phyloP scores from a whole-genome alignment of 495 filamentous ascomycete species.

The Podospora sp. region DNA sequence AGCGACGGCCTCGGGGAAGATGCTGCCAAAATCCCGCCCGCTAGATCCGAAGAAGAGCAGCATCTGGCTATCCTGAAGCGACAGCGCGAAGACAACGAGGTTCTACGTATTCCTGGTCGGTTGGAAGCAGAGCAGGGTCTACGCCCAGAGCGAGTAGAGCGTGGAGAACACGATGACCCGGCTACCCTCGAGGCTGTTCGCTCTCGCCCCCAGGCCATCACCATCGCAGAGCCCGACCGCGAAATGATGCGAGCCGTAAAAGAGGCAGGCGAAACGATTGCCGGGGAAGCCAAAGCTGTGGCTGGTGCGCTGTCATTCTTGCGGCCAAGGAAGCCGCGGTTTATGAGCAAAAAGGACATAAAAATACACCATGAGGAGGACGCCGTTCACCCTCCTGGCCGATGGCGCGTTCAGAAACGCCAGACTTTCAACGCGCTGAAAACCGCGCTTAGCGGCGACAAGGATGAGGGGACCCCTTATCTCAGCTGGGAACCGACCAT shows the following conservation, averaged over 20 bases:
- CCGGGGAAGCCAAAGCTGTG: conserved; percentile 40
- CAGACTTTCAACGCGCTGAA: conserved; percentile 35
- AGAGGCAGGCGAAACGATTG: conserved; percentile 22
- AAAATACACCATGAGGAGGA: conserved; percentile 28
- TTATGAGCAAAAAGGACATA: conserved; percentile 22
- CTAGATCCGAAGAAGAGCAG: conserved; percentile 63
- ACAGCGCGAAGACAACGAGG: conserved; percentile 70
- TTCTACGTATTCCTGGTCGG: conserved; percentile 83
- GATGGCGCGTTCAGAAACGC: conserved; percentile 21
- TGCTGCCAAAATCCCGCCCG: conserved; percentile 49
- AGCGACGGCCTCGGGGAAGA: conserved; percentile 47
- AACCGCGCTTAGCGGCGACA: conserved; percentile 45
- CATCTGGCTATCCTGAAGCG: conserved; percentile 86
- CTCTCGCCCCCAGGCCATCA: conserved; percentile 56
- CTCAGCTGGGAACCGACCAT: conserved; percentile 92
- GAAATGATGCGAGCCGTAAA: conserved; percentile 27
- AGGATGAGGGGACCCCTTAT: conserved; percentile 71
- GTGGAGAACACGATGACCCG: conserved; percentile 41
- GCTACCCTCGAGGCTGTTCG: conserved; percentile 31
- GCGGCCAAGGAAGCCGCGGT: conserved; percentile 38
- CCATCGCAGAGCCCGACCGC: conserved; percentile 62
- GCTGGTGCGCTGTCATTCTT: conserved; percentile 37
- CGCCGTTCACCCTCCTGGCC: conserved; percentile 12
- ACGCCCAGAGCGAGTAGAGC: conserved; percentile 63
- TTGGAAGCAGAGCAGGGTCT: conserved; percentile 82